phyloP scores from a whole-genome alignment of 2,329 filamentous ascomycete species.

The Trichoderma harzianum region DNA sequence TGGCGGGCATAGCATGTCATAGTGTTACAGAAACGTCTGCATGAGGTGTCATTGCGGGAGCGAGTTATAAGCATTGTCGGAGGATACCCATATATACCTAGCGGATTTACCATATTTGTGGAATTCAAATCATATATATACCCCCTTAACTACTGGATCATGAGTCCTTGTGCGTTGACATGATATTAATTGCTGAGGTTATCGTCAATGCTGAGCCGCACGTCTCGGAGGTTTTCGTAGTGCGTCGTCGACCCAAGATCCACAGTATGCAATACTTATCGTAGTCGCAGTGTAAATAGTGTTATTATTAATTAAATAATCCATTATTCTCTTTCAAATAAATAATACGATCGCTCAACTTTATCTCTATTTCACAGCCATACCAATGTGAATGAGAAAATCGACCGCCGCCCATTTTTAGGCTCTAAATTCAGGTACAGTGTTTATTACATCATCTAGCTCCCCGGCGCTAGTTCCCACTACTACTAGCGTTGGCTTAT shows the following conservation, averaged over 20 bases:
- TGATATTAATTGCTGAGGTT: background rate
- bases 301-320: background rate
- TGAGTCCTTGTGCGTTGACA: background rate
- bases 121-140: constrained; percentile 14
- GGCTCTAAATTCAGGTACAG: background rate
- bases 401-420: background rate
- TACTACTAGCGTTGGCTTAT: constrained; percentile 13
- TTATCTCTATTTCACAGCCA: too few species aligned
- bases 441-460: constrained; percentile 11
- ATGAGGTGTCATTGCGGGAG: constrained; percentile 23
- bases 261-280: background rate
- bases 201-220: background rate
- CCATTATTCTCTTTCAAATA: background rate
- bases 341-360: too few species aligned
- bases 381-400: background rate
- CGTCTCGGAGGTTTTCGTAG: background rate
- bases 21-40: constrained; percentile 16
- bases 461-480: background rate
- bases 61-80: constrained; percentile 28
- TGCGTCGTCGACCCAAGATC: background rate
- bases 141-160: background rate
- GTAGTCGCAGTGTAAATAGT: too few species aligned
- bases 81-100: constrained; percentile 32
- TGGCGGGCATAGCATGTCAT: constrained; percentile 20
- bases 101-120: constrained; percentile 8